Evolutionary conservation across 306 rosid genomes (phyloP), one percentile per base, ranked within the genome.

Genomic region (Ormosia emarginata): DNA sequence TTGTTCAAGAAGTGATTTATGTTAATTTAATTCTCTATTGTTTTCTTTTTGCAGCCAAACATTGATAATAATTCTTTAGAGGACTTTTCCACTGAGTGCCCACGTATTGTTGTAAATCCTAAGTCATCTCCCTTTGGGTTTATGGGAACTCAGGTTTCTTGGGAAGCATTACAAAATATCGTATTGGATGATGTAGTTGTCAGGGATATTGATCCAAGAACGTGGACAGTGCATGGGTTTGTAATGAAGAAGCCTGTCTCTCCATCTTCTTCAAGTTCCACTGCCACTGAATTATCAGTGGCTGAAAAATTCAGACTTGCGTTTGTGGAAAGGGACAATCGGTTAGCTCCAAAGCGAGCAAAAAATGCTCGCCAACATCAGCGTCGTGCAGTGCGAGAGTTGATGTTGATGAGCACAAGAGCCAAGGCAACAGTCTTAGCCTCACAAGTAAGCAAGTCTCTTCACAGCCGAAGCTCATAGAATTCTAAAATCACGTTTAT

Each of bases 221-320:
- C 97, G 59, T 95, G 99, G 99, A 89, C 88, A 10, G 71, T 79
- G 55, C 85, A 85, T 34, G 91, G 94, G 8, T 71, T 85, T 75
- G 68, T 70, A 4, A 56, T 67, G 4, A 90, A 43, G 86, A 90
- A 43, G 86, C 85, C 85, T 6, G 37, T 50, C 7, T 40, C 84
- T 58, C 8, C 88, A 15, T 68, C 87, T 36, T 75, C 82, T 71
- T 81, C 83, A 29, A 84, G 81, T 53, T 36, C 81, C 9, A 5
- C 72, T 1, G 99, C 81, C 9, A 5, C 72, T 1, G 99, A 95
- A 67, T 82, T 95, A 87, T 89, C 99, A 4, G 32, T 93, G 46
- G 98, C 99, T 47, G 98, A 95, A 77, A 93, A 90, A 75, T 95
- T 95, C 85, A 92, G 94, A 66, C 95, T 92, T 53, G 98, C 99